These are phyloP conservation scores for Epichloe gansuensis DNA, from an alignment of 2,329 filamentous ascomycete genomes.

Conservation along the genomic window DNA sequence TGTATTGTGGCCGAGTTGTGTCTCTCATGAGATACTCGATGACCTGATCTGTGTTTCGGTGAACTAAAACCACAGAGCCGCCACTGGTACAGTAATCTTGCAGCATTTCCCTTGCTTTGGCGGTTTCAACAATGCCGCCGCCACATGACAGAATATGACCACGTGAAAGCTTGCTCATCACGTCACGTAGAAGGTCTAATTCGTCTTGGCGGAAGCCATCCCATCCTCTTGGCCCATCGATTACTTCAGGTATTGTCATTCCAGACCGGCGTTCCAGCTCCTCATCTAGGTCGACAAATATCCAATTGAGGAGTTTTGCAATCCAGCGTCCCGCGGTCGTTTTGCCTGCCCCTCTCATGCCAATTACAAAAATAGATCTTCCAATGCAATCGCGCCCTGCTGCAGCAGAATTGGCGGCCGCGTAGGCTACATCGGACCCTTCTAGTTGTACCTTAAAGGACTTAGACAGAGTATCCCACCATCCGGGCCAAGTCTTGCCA, in stretches of 20 bases:
- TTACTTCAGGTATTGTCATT: slow-evolving; percentile 74
- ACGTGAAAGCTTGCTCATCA: slow-evolving; percentile 60
- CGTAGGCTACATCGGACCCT: slow-evolving; percentile 48
- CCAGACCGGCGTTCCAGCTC: slow-evolving; percentile 66
- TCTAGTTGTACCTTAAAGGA: slow-evolving; percentile 66
- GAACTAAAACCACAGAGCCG: slow-evolving; percentile 76
- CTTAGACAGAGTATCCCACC: slow-evolving; percentile 83
- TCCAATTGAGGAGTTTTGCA: slow-evolving; percentile 58
- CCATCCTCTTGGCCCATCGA: slow-evolving; percentile 63
- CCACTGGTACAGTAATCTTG: slow-evolving; percentile 59
- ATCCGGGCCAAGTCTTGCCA: slow-evolving; percentile 96
- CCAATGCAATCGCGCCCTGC: slow-evolving; percentile 16
- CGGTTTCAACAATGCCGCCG: slow-evolving; percentile 80
- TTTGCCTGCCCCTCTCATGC: slow-evolving; percentile 95
- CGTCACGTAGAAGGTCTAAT: slow-evolving; percentile 56
- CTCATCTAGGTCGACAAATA: slow-evolving; percentile 75
- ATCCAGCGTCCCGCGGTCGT: slow-evolving; percentile 87
- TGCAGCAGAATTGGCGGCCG: slow-evolving; percentile 8
- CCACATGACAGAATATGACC: slow-evolving; percentile 86
- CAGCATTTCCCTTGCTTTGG: slow-evolving; percentile 65
- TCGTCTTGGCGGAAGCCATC: slow-evolving; percentile 76
- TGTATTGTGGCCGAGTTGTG: slow-evolving; percentile 82
- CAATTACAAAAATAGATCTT: slow-evolving; percentile 81
- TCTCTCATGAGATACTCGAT: slow-evolving; percentile 81
- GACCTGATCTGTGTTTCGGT: slow-evolving; percentile 75